Conservation (phyloP, 345 rosid species). For the Raphanus raphanistrum region DNA sequence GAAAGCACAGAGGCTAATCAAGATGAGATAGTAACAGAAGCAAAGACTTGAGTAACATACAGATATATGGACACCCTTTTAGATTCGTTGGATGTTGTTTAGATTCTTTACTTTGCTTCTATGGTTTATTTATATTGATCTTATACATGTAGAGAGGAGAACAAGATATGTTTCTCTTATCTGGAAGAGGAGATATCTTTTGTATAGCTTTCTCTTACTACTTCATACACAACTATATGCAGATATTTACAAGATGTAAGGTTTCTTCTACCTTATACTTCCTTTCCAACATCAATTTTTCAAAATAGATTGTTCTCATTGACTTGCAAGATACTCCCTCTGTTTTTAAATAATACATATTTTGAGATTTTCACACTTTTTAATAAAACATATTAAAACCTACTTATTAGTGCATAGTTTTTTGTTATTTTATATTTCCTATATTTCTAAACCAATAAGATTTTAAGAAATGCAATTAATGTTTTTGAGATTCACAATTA, state of each 20-base stretch:
- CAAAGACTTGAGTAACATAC: constrained; percentile 24
- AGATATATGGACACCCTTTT: neutral
- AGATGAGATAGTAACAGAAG: constrained; percentile 41
- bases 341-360: too few species aligned
- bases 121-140: constrained; percentile 20
- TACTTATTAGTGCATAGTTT: too few species aligned
- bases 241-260: neutral
- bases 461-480: too few species aligned
- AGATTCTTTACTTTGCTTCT: constrained; percentile 31
- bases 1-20: constrained; percentile 52
- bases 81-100: constrained; percentile 30
- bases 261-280: neutral
- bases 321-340: neutral
- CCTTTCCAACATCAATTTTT: neutral
- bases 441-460: too few species aligned
- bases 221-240: neutral
- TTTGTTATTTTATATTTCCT: too few species aligned
- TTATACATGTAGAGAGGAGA: constrained; percentile 16
- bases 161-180: constrained; percentile 21
- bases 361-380: too few species aligned
- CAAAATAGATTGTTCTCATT: neutral
- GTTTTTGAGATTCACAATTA: too few species aligned
- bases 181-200: neutral
- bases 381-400: too few species aligned
- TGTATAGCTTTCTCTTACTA: constrained; percentile 30